These are phyloP conservation scores for Camellia lanceoleosa DNA, from an alignment of 148 eudicot genomes.

Conservation along the genomic window DNA sequence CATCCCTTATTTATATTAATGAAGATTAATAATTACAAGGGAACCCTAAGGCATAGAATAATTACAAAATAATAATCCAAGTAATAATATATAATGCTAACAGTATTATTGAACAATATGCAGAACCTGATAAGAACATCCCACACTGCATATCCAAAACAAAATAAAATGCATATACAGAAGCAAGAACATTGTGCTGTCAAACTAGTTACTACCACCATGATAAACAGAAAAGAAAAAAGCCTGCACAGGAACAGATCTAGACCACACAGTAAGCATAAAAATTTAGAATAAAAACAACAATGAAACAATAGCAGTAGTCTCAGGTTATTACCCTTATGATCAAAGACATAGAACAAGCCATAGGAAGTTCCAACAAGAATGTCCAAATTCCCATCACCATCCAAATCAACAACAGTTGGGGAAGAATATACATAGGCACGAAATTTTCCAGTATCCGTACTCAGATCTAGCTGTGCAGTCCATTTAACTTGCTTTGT, in stretches of 20 bases:
- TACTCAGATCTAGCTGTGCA: constrained; percentile 69
- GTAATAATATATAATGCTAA: background rate
- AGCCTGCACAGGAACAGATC: background rate
- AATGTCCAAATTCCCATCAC: constrained; percentile 94
- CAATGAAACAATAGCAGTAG: background rate
- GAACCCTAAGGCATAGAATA: too few relatives aligned
- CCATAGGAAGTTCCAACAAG: constrained; percentile 96
- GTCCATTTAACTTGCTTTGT: constrained; percentile 98
- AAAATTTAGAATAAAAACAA: background rate
- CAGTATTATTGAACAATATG: background rate
- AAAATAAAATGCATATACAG: too few relatives aligned
- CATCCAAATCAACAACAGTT: constrained; percentile 87
- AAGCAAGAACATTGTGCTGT: too few relatives aligned
- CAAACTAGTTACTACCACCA: too few relatives aligned
- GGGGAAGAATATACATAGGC: constrained; percentile 90
- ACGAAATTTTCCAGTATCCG: constrained; percentile 77
- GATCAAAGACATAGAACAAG: constrained; percentile 86
- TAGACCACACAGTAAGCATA: constrained; percentile 5
- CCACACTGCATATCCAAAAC: too few relatives aligned
- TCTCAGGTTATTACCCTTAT: constrained; percentile 60
- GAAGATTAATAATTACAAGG: too few relatives aligned
- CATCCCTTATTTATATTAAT: too few relatives aligned
- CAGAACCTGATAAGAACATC: background rate
- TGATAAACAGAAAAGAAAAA: background rate
- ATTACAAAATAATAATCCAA: too few relatives aligned